These are phyloP conservation scores for Alternaria triticimaculans DNA, from an alignment of 2,329 filamentous ascomycete species.

Conservation along the genomic window DNA sequence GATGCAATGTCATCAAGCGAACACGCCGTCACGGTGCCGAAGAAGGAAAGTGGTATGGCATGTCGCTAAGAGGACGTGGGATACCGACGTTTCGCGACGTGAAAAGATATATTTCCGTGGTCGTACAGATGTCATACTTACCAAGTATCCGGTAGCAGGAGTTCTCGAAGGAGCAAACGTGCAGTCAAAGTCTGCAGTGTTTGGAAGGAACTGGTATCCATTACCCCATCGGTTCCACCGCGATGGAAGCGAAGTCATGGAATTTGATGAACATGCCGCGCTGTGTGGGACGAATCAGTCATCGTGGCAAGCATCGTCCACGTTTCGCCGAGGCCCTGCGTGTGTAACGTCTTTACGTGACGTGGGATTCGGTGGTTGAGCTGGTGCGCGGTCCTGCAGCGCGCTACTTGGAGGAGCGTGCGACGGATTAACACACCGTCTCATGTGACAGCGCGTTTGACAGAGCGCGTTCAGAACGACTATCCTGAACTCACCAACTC, in stretches of 20 bases:
- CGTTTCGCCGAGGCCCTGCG: conserved; percentile 17
- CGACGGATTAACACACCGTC: background rate
- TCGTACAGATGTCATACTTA: background rate
- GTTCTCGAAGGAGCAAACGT: background rate
- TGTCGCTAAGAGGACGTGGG: background rate
- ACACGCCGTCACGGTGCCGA: background rate
- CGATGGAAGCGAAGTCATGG: conserved; percentile 4
- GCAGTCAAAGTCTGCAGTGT: conserved; percentile 1
- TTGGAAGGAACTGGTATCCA: background rate
- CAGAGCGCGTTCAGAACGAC: background rate
- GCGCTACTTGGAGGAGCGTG: background rate
- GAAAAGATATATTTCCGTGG: background rate
- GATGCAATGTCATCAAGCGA: background rate
- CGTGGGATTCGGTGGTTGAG: conserved; percentile 33
- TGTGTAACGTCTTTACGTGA: conserved; percentile 36
- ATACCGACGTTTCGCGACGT: background rate
- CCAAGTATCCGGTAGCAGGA: background rate
- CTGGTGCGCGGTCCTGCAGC: background rate
- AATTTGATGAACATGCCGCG: conserved; percentile 29
- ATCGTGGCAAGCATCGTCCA: conserved; percentile 26
- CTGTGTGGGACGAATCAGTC: conserved; percentile 22
- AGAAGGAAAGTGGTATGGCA: background rate
- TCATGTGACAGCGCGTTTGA: conserved; percentile 12
- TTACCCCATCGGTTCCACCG: conserved; percentile 23
- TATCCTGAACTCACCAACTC: background rate